Percentiles rank a stretch among this genome's conserved stretches.
Evolutionary conservation across 1,139 yeast species (phyloP).

Genomic region (Candida freyschussii): DNA sequence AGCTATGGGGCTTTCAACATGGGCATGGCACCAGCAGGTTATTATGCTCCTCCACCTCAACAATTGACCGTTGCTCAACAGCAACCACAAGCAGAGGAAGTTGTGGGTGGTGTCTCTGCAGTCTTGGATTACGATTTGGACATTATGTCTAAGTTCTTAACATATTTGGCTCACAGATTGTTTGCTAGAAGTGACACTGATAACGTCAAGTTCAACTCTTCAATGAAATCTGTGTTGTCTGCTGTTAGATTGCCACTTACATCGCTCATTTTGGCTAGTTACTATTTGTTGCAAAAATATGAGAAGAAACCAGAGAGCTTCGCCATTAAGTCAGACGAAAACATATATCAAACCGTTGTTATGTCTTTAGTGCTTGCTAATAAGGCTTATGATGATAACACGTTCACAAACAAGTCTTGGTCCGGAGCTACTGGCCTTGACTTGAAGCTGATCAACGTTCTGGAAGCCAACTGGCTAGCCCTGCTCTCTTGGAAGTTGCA

Average conservation of each 20-base stretch:
- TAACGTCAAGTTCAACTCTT: constrained; percentile 50
- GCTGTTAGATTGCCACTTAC: constrained; percentile 90
- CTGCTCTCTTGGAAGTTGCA: constrained; percentile 33
- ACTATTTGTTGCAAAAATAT: constrained; percentile 55
- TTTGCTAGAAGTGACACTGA: constrained; percentile 45
- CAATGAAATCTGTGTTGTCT: constrained; percentile 63
- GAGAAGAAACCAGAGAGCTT: constrained; percentile 29
- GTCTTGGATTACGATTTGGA: constrained; percentile 74
- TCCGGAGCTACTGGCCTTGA: constrained; percentile 85
- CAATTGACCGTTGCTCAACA: constrained; percentile 4
- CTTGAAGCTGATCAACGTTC: constrained; percentile 51
- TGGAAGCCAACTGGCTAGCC: constrained; percentile 72
- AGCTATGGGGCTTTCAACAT: constrained; percentile 6
- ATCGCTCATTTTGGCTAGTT: constrained; percentile 73
- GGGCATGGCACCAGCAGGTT: constrained; percentile 7
- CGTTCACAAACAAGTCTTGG: constrained; percentile 95
- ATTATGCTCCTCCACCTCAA: constrained; percentile 3
- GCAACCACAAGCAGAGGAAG: constrained; percentile 25
- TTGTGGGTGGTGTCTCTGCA: constrained; percentile 71
- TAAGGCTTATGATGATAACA: constrained; percentile 93
- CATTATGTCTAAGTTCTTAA: constrained; percentile 71
- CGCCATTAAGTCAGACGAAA: constrained; percentile 31
- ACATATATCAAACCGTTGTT: constrained; percentile 59
- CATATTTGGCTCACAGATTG: constrained; percentile 51
- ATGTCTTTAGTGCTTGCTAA: constrained; percentile 79